These are phyloP conservation scores for Hericium alpestre DNA, from an alignment of 768 basidiomycete species.

Conservation along the genomic window DNA sequence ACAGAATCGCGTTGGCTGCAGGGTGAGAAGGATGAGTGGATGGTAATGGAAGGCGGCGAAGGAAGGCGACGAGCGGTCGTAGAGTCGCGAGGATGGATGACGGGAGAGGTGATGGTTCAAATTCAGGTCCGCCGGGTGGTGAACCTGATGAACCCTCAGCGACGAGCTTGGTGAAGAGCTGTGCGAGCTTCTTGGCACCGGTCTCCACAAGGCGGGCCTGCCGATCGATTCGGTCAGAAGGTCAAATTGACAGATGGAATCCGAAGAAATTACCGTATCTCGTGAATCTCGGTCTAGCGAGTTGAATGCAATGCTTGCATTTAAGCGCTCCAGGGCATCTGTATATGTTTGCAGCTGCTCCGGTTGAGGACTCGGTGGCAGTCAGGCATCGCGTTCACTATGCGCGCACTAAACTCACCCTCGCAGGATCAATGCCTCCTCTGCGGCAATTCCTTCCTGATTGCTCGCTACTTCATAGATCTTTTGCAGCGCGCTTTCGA, in stretches of 20 bases:
- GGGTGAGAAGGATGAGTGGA: slow-evolving; percentile 79
- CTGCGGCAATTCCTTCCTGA: slow-evolving; percentile 63
- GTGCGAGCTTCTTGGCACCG: slow-evolving; percentile 71
- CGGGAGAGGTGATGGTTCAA: slow-evolving; percentile 44
- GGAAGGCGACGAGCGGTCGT: slow-evolving; percentile 52
- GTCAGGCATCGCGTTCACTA: too few relatives aligned
- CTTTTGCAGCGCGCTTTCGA: slow-evolving; percentile 66
- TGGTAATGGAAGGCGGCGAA: slow-evolving; percentile 65
- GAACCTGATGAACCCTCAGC: slow-evolving; percentile 75
- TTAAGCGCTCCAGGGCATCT: slow-evolving; percentile 65
- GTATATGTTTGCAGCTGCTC: slow-evolving; percentile 56
- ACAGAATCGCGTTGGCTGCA: slow-evolving; percentile 51
- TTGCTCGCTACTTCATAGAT: slow-evolving; percentile 72
- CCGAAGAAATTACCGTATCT: slow-evolving; percentile 34
- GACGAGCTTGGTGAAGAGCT: slow-evolving; percentile 79
- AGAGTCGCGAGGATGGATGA: slow-evolving; percentile 41
- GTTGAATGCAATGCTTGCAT: slow-evolving; percentile 72
- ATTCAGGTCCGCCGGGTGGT: slow-evolving; percentile 30
- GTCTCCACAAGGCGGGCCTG: slow-evolving; percentile 72
- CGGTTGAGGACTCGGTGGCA: slow-evolving; percentile 48
- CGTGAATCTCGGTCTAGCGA: slow-evolving; percentile 42
- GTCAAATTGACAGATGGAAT: not conserved
- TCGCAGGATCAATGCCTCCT: slow-evolving; percentile 68
- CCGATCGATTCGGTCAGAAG: not conserved
- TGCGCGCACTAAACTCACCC: slow-evolving; percentile 37